Base-by-base conservation (phyloP, 2,329 filamentous ascomycete species). In the Septoria petroselini region DNA sequence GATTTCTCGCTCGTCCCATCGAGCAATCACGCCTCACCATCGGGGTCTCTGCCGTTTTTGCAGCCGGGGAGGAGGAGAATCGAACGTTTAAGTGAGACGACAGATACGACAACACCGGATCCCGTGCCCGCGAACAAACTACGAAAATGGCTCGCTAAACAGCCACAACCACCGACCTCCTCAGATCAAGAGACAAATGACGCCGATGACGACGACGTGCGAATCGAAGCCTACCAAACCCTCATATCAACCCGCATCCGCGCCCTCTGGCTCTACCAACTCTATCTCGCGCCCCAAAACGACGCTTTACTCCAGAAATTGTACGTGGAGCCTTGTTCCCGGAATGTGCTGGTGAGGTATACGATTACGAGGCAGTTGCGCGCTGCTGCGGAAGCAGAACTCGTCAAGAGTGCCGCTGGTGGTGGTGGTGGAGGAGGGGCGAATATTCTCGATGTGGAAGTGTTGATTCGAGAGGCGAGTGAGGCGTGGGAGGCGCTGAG, bases 1-100 rank as follows among this genome's bases (percentile, higher is more conserved):
- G 71, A 81, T 3, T 85, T 91, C 67, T 74, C 75, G 45, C 73
- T 85, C 43, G 73, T 82, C 5, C 72, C 88, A 3, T 94, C 90
- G 3, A 95, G 82, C 61, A 97, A 97, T 69, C 93, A 97, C 73
- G 90, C 91, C 43, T 95, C 91, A 2, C 91, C 91, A 0, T 85
- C 84, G 17, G 91, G 91, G 50, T 78, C 84, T n/a, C 78, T 97
- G 11, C 93, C 93, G 0, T 97, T 95, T 71, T 78, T 98, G 35
- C 77, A 91, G 7, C 85, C 87, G n/a, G n/a, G n/a, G n/a, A n/a
- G n/a, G n/a, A n/a, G n/a, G n/a, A n/a, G n/a, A n/a, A n/a, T n/a
- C n/a, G n/a, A n/a, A n/a, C n/a, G n/a, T n/a, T n/a, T n/a, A n/a
- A n/a, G n/a, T n/a, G n/a, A n/a, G n/a, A n/a, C n/a, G n/a, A 58